phyloP scores from a whole-genome alignment of 2,329 filamentous ascomycete genomes.

The Nemania serpens region DNA sequence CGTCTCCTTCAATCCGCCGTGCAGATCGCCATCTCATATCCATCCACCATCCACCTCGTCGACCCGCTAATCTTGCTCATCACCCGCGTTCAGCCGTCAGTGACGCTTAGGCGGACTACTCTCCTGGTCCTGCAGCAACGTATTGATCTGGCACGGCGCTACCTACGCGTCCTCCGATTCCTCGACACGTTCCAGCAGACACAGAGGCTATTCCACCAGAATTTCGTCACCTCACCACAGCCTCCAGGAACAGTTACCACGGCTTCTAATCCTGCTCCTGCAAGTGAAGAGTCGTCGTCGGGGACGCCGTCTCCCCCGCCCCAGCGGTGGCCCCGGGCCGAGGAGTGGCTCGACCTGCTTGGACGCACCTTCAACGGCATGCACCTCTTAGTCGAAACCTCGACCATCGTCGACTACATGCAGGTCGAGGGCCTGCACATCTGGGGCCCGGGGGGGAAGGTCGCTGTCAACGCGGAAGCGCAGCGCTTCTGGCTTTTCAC shows the following conservation, averaged over 20 bases:
- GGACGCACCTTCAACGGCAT: not conserved
- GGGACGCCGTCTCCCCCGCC: not conserved
- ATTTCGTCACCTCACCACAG: not conserved
- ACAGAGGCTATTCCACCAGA: not conserved
- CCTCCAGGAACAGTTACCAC: not conserved
- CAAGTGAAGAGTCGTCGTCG: not conserved
- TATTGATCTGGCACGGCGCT: not conserved
- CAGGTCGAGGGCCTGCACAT: conserved; percentile 6
- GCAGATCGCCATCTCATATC: not conserved
- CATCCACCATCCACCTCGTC: not conserved
- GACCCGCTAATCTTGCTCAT: not conserved
- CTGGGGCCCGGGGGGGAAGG: not conserved
- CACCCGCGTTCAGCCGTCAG: not conserved
- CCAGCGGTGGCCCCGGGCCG: not conserved
- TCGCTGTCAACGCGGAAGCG: conserved; percentile 1
- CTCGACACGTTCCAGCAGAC: not conserved
- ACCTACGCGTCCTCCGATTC: not conserved
- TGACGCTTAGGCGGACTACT: not conserved
- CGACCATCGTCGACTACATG: conserved; percentile 12
- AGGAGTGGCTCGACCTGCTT: not conserved
- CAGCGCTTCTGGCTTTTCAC: conserved; percentile 6
- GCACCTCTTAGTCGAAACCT: not conserved
- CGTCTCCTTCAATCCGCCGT: not conserved
- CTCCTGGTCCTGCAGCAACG: not conserved
- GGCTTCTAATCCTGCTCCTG: not conserved